Percentiles rank a stretch among this genome's conserved stretches.
These are phyloP conservation scores for Naumovozyma baii DNA, from an alignment of 805 yeast genomes.

Conservation along the genomic window DNA sequence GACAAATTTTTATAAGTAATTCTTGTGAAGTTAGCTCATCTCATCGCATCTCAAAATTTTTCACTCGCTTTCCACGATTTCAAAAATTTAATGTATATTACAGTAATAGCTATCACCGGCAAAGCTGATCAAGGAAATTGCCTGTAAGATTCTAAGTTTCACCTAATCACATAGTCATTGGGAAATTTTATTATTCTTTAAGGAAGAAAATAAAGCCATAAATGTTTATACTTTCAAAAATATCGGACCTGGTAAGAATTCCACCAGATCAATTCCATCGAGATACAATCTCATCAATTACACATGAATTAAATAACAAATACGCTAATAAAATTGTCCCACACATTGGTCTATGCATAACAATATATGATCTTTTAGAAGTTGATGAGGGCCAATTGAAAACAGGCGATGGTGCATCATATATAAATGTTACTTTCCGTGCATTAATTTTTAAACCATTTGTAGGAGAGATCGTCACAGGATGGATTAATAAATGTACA, in stretches of 20 bases:
- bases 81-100: not conserved
- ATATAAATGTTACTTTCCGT: conserved; percentile 63
- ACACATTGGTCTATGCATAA: conserved; percentile 73
- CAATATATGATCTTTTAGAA: conserved; percentile 74
- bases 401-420: conserved; percentile 92
- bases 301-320: conserved; percentile 72
- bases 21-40: conserved; percentile 11
- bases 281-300: conserved; percentile 62
- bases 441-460: conserved; percentile 85
- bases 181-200: too few species aligned
- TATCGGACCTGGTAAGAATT: conserved; percentile 77
- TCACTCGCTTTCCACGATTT: conserved; percentile 12
- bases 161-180: too few species aligned
- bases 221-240: conserved; percentile 79
- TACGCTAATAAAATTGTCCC: conserved; percentile 79
- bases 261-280: conserved; percentile 77
- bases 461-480: conserved; percentile 84
- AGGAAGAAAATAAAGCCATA: not conserved
- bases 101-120: not conserved
- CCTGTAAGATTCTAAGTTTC: too few species aligned
- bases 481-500: conserved; percentile 86
- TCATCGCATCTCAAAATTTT: conserved; percentile 15
- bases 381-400: conserved; percentile 81
- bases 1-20: too few species aligned
- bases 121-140: too few species aligned